These are phyloP conservation scores for Pseudopyrenochaeta lycopersici DNA, from an alignment of 2,329 filamentous ascomycete species.

Conservation along the genomic window DNA sequence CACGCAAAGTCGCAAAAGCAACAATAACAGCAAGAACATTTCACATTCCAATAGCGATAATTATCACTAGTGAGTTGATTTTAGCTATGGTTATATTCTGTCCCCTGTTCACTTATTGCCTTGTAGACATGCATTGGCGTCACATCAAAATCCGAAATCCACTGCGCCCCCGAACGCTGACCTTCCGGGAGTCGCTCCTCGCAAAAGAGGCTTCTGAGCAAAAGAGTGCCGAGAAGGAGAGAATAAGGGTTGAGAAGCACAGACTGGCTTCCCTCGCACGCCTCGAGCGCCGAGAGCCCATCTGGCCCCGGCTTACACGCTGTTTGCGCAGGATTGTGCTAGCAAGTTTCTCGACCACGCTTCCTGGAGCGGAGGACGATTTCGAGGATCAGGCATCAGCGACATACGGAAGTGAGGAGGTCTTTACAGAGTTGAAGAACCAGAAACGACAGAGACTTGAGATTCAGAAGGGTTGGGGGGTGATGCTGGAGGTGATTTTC, in stretches of 20 bases:
- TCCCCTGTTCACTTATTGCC: no score
- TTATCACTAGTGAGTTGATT: no score
- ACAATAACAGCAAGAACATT: no score
- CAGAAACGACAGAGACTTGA: no score
- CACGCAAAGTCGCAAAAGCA: no score
- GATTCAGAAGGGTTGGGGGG: not conserved
- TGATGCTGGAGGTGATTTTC: conserved; percentile 42
- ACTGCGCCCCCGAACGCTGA: conserved; percentile 2
- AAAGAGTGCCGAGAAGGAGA: not conserved
- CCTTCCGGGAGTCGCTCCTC: conserved; percentile 3
- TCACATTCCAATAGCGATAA: no score
- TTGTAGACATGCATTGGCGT: conserved; percentile 10
- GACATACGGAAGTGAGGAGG: not conserved
- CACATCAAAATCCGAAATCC: conserved; percentile 6
- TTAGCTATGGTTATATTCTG: no score
- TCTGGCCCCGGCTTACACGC: conserved; percentile 3
- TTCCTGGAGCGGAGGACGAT: not conserved
- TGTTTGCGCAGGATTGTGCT: not conserved
- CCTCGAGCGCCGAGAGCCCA: conserved; percentile 5
- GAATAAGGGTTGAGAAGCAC: not conserved
- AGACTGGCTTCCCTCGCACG: not conserved
- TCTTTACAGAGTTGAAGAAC: no score
- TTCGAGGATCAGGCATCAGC: not conserved
- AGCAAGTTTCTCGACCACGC: not conserved
- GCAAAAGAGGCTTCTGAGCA: conserved; percentile 1